Evolutionary conservation across 176 grass and related monocot genomes (phyloP).

Genomic region (Triticum timopheevii): DNA sequence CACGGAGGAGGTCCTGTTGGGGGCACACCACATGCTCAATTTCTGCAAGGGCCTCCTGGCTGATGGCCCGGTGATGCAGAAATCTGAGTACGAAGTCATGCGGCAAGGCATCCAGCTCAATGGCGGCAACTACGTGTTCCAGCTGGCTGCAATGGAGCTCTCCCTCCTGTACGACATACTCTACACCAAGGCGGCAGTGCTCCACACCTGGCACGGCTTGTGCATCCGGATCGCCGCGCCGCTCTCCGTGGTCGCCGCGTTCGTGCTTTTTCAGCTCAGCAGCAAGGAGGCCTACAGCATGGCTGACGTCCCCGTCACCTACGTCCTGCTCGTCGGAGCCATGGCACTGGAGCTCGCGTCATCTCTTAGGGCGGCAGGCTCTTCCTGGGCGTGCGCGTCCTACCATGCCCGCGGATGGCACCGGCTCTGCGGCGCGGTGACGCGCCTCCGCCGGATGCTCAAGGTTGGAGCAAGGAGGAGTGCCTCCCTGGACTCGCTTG

Average conservation of each 20-base stretch:
- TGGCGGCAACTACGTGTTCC: background rate
- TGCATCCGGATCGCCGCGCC: slow-evolving; percentile 15
- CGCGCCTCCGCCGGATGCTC: background rate
- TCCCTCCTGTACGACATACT: slow-evolving; percentile 40
- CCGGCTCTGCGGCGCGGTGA: background rate
- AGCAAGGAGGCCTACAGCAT: background rate
- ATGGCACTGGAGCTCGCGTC: background rate
- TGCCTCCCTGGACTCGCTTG: background rate
- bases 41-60: background rate
- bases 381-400: background rate
- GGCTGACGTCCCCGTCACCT: slow-evolving; percentile 35
- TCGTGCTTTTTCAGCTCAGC: background rate
- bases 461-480: slow-evolving; percentile 3
- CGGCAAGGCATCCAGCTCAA: background rate
- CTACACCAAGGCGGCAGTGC: slow-evolving; percentile 39
- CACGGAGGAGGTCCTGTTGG: background rate
- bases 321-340: slow-evolving; percentile 39
- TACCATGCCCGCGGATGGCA: background rate
- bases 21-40: background rate
- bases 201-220: slow-evolving; percentile 21
- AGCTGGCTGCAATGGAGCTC: slow-evolving; percentile 15
- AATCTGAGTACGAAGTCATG: background rate
- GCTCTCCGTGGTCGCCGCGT: background rate
- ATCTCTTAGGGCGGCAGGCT: background rate
- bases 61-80: background rate